A percentile compares a stretch with the other conserved stretches of the same genome.
These are phyloP conservation scores for Didymella glomerata DNA, from an alignment of 2,329 filamentous ascomycete genomes.

Conservation along the genomic window DNA sequence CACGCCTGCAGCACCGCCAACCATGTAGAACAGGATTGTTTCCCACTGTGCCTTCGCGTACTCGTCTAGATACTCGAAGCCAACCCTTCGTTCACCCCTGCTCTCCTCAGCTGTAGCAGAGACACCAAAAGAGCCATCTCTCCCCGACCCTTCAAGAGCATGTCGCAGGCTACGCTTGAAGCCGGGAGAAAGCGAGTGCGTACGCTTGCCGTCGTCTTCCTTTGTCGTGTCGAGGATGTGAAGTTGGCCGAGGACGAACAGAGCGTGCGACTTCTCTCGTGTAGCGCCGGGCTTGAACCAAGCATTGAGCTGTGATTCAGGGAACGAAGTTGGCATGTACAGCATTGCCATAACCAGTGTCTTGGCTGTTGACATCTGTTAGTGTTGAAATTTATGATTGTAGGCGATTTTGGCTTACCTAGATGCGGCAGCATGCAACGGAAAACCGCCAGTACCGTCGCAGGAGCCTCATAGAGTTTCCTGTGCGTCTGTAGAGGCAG, in stretches of 20 bases:
- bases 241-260: conserved; percentile 82
- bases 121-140: conserved; percentile 89
- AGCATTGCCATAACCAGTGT: conserved; percentile 94
- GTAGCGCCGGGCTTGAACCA: conserved; percentile 79
- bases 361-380: conserved; percentile 70
- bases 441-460: conserved; percentile 93
- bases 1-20: conserved; percentile 71
- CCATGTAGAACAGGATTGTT: conserved; percentile 93
- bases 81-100: conserved; percentile 70
- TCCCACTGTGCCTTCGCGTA: conserved; percentile 94
- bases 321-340: conserved; percentile 84
- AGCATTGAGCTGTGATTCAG: conserved; percentile 79
- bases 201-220: conserved; percentile 67
- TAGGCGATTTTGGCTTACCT: conserved; percentile 60
- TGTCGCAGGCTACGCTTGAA: conserved; percentile 85
- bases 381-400: not conserved
- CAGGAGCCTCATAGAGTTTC: conserved; percentile 94
- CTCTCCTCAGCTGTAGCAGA: conserved; percentile 71
- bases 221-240: conserved; percentile 76
- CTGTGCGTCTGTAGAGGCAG: conserved; percentile 89
- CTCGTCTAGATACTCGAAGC: conserved; percentile 77
- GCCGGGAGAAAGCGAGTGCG: conserved; percentile 79
- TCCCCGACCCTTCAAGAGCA: conserved; percentile 85
- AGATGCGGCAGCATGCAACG: conserved; percentile 95
- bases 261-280: conserved; percentile 82